Percentiles rank a stretch among this genome's conserved stretches.
These are phyloP conservation scores for Acidomyces sp. DNA, from an alignment of 495 filamentous ascomycete genomes.

Conservation along the genomic window DNA sequence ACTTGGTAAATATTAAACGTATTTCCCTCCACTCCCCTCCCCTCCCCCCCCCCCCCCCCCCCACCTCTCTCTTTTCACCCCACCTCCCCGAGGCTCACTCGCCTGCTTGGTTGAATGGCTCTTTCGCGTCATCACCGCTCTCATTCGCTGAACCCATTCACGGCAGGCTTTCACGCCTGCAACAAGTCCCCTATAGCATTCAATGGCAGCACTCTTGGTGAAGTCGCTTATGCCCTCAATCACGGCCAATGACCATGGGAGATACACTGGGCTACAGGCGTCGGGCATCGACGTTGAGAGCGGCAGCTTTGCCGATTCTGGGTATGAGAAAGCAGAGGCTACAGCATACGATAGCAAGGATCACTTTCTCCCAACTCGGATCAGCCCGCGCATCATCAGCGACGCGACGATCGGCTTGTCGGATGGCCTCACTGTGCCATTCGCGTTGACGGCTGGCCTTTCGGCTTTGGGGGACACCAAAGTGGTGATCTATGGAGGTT, in stretches of 20 bases:
- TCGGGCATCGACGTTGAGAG: no score
- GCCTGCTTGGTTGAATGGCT: not conserved
- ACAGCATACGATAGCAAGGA: not conserved
- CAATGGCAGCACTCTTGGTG: constrained; percentile 11
- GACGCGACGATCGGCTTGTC: constrained; percentile 22
- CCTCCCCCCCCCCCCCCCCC: no score
- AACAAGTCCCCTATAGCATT: not conserved
- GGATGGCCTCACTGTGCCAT: constrained; percentile 22
- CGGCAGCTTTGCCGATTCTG: not conserved
- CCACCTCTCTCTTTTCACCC: no score
- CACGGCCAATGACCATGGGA: not conserved
- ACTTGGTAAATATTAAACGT: no score
- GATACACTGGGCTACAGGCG: constrained; percentile 4
- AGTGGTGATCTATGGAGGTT: constrained; percentile 44
- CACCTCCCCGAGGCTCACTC: no score
- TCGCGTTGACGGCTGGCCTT: constrained; percentile 26
- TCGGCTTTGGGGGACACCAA: constrained; percentile 42
- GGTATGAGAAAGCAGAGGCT: not conserved
- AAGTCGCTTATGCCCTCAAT: constrained; percentile 6
- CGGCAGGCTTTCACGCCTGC: not conserved
- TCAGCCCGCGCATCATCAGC: constrained; percentile 19
- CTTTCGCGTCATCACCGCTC: not conserved
- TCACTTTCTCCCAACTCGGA: constrained; percentile 2
- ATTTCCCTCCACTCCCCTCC: no score
- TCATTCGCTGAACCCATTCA: no score